Evolutionary conservation across 2,329 filamentous ascomycete species (phyloP), one percentile per base, ranked within the genome.

Genomic region (Talaromyces sp.): DNA sequence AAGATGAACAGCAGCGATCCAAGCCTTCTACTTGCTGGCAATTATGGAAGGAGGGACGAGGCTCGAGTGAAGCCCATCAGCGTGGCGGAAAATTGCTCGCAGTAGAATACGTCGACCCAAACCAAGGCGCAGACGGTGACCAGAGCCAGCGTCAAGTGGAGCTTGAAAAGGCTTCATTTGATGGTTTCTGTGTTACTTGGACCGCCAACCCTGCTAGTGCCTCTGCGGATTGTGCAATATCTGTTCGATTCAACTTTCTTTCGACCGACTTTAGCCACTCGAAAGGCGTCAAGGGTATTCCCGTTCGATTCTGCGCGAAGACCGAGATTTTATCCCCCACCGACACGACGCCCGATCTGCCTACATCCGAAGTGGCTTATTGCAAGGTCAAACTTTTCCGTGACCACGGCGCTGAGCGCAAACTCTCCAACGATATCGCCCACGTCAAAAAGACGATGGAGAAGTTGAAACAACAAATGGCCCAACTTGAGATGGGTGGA

Each of bases 261-360:
- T 99, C 95, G 0, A 99, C 95, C 8, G 95, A 99, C 73, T 99
- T 98, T 74, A 98, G 93, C 75, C 95, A 98, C 73, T 98, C 95
- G 9, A 99, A 99, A 73, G 95, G 95, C 52, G 95, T 99, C 56
- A 99, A 98, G 77, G 95, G 95, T 39, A 97, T 98, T 67, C 93
- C 95, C 0, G 93, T 99, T 4, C 83, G 95, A 61, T 83, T 98
- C 0, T 98, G 93, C 75, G 88, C 93, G 14, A 98, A 98, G 77
- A 98, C 95, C 0, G 89, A 90, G 66, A 80, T 11, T 58, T 78
- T 7, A 64, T 67, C 21, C 46, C 57, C 14, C 56, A 63, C 33
- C 18, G 63, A 58, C 3, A 21, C 37, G 25, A 37, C 59, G 25
- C 18, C 63, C 8, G 55, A 57, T 56, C 44, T 64, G 35, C 54